Conservation (phyloP, 805 yeast genomes). For the Metschnikowia orientalis region DNA sequence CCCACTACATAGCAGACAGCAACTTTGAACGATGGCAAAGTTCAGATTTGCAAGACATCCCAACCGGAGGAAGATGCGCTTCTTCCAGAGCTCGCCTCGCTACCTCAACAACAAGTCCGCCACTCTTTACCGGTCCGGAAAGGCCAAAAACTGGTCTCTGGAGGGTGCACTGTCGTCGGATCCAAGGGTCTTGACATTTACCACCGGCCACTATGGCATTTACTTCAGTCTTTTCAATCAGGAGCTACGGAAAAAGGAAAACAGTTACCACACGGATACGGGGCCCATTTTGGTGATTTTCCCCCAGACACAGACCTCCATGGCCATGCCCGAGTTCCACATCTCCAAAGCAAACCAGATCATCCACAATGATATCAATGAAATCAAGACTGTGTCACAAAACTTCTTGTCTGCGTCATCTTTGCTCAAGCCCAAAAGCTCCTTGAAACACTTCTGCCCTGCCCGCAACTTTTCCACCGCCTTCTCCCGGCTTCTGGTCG, state of each 20-base stretch:
- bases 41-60: constrained; percentile 10
- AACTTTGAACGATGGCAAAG: constrained; percentile 8
- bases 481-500: not conserved
- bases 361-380: constrained; percentile 24
- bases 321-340: constrained; percentile 20
- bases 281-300: constrained; percentile 10
- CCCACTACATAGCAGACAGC: not conserved
- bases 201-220: constrained; percentile 41
- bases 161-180: constrained; percentile 26
- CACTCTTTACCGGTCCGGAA: constrained; percentile 6
- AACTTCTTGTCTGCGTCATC: constrained; percentile 22
- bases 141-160: constrained; percentile 17
- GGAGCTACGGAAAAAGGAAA: constrained; percentile 24
- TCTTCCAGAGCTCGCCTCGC: constrained; percentile 25
- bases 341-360: constrained; percentile 31
- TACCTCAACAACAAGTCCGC: constrained; percentile 18
- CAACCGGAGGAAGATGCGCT: constrained; percentile 19
- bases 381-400: constrained; percentile 22
- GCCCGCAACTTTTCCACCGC: constrained; percentile 10
- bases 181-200: constrained; percentile 25
- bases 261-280: constrained; percentile 5
- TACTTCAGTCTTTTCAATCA: constrained; percentile 38
- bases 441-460: constrained; percentile 8
- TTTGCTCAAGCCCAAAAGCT: constrained; percentile 11
- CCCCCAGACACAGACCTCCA: constrained; percentile 1